Percentiles rank a stretch among this genome's conserved stretches.
Conservation (phyloP, 805 yeast species). For the Pichia cabralensis region DNA sequence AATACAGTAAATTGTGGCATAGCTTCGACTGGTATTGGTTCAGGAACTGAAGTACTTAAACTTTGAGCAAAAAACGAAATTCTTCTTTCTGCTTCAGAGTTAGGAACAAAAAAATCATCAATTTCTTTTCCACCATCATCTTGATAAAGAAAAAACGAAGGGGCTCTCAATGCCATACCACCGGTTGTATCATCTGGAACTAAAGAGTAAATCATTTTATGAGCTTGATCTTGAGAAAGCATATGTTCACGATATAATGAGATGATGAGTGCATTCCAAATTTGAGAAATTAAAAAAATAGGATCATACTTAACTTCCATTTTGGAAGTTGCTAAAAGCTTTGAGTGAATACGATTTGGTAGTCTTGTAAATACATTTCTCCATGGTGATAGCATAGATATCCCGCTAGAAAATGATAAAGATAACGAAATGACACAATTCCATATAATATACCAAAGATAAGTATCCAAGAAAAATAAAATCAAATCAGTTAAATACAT, state of each 20-base stretch:
- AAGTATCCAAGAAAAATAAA: constrained; percentile 44
- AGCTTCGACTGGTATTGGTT: constrained; percentile 36
- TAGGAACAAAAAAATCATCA: constrained; percentile 32
- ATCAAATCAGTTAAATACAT: constrained; percentile 37
- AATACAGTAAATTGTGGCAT: constrained; percentile 43
- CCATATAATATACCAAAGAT: constrained; percentile 50
- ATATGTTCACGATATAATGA: constrained; percentile 48
- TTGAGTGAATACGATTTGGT: constrained; percentile 41
- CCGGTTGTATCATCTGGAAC: constrained; percentile 42
- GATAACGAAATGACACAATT: constrained; percentile 40
- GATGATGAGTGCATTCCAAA: constrained; percentile 46
- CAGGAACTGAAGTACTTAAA: constrained; percentile 37
- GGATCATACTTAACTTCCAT: constrained; percentile 35
- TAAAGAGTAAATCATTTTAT: constrained; percentile 26
- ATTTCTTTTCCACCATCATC: constrained; percentile 34
- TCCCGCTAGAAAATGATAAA: constrained; percentile 41
- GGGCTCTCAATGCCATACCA: constrained; percentile 26
- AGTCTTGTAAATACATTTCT: constrained; percentile 41
- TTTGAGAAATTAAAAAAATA: constrained; percentile 32
- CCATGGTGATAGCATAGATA: constrained; percentile 50
- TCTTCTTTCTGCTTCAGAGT: constrained; percentile 42
- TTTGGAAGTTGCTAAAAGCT: constrained; percentile 34
- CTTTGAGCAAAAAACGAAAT: constrained; percentile 47
- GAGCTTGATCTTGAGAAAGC: constrained; percentile 40
- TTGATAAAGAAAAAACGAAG: constrained; percentile 38